Evolutionary conservation across 1,139 yeast genomes (phyloP).

Genomic region (Wickerhamomyces sp.): DNA sequence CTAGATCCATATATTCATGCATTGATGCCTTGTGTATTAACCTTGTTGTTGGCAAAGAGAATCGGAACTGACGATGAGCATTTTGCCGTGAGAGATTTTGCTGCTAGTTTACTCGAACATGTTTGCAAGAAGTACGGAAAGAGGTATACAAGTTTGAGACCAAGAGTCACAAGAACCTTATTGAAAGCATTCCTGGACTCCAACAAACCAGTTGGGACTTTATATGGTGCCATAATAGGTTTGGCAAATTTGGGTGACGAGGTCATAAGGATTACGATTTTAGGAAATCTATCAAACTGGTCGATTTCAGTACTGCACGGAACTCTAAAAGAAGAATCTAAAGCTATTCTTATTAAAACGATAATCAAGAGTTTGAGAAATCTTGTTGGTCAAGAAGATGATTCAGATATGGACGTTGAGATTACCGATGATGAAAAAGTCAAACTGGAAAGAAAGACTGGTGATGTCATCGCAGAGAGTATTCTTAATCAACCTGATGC

Average conservation of each 20-base stretch:
- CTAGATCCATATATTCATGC: slow-evolving; percentile 96
- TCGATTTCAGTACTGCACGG: slow-evolving; percentile 43
- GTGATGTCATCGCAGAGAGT: slow-evolving; percentile 48
- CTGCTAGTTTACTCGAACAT: slow-evolving; percentile 77
- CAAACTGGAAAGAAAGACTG: slow-evolving; percentile 54
- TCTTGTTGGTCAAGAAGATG: slow-evolving; percentile 33
- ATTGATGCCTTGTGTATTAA: slow-evolving; percentile 89
- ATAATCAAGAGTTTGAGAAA: slow-evolving; percentile 51
- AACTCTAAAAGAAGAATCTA: slow-evolving; percentile 35
- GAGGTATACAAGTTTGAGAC: slow-evolving; percentile 84
- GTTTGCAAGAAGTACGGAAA: slow-evolving; percentile 77
- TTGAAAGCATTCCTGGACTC: slow-evolving; percentile 84
- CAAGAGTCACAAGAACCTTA: slow-evolving; percentile 89
- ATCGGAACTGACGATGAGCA: slow-evolving; percentile 55
- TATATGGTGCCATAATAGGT: slow-evolving; percentile 88
- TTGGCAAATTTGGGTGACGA: slow-evolving; percentile 81
- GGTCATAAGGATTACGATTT: slow-evolving; percentile 75
- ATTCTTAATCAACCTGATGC: slow-evolving; percentile 52
- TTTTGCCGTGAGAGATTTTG: slow-evolving; percentile 74
- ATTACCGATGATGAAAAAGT: slow-evolving; percentile 38
- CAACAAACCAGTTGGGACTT: slow-evolving; percentile 75
- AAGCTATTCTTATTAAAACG: slow-evolving; percentile 39
- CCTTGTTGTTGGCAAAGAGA: slow-evolving; percentile 81
- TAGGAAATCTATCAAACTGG: slow-evolving; percentile 88
- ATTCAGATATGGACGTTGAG: slow-evolving; percentile 30